A percentile compares a stretch with the other conserved stretches of the same genome.
Evolutionary conservation across 805 yeast genomes (phyloP).

Genomic region (Sugiyamaella marilandica): DNA sequence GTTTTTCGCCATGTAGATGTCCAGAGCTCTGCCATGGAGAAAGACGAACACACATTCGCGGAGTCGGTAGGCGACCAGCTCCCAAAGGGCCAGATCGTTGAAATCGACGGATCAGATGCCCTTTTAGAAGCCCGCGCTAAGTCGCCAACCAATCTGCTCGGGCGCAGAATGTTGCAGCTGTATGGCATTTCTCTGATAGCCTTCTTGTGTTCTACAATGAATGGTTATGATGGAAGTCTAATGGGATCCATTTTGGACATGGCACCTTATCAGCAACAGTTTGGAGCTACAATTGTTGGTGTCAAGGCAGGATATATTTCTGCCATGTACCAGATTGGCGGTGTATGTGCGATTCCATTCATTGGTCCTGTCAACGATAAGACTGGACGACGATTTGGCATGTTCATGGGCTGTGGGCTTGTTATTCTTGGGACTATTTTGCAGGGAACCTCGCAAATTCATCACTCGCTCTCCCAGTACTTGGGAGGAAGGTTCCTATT

Average conservation of each 20-base stretch:
- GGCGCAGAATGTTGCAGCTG: background rate
- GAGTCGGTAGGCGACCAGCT: too few relatives aligned
- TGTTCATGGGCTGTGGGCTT: slow-evolving; percentile 11
- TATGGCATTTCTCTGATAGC: slow-evolving; percentile 3
- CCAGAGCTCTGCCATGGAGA: too few relatives aligned
- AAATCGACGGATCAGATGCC: background rate
- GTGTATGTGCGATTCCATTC: slow-evolving; percentile 14
- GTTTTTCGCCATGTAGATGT: too few relatives aligned
- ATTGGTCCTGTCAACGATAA: slow-evolving; percentile 6
- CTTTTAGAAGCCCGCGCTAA: background rate
- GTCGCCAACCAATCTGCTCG: slow-evolving; percentile 3
- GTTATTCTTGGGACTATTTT: slow-evolving; percentile 10
- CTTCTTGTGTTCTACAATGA: slow-evolving; percentile 4
- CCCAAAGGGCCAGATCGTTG: too few relatives aligned
- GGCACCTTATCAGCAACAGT: slow-evolving; percentile 6
- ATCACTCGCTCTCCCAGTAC: slow-evolving; percentile 7
- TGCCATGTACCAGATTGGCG: slow-evolving; percentile 17
- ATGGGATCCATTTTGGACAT: slow-evolving; percentile 8
- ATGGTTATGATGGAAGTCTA: slow-evolving; percentile 12
- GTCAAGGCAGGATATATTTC: slow-evolving; percentile 14
- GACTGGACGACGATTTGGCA: slow-evolving; percentile 13
- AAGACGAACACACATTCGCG: too few relatives aligned
- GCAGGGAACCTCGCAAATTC: slow-evolving; percentile 7
- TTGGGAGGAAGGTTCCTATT: slow-evolving; percentile 11
- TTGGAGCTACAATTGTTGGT: slow-evolving; percentile 12